phyloP scores from a whole-genome alignment of 306 rosid genomes.

The Castanea crenata region DNA sequence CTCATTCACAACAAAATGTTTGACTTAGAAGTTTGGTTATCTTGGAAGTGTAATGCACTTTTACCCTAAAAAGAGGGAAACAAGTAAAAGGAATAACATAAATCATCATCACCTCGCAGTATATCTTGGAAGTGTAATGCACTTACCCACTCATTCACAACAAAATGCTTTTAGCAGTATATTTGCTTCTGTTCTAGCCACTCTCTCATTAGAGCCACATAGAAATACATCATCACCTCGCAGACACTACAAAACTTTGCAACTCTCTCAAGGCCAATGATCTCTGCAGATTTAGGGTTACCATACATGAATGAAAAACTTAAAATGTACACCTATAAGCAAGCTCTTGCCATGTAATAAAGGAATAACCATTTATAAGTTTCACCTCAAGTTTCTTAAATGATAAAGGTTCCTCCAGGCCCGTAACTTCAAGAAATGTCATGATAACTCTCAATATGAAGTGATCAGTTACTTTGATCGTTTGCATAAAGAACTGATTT shows the following conservation, averaged over 20 bases:
- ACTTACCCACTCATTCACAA: too few species aligned
- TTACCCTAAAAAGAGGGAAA: too few species aligned
- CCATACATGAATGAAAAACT: slow-evolving; percentile 86
- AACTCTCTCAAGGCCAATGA: slow-evolving; percentile 75
- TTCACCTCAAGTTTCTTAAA: slow-evolving; percentile 77
- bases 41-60: too few species aligned
- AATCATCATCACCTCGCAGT: too few species aligned
- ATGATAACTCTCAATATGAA: slow-evolving; percentile 68
- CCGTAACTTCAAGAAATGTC: slow-evolving; percentile 69
- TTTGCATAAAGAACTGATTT: too few species aligned
- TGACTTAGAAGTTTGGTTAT: too few species aligned
- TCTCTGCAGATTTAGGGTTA: slow-evolving; percentile 78
- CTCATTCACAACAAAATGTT: too few species aligned
- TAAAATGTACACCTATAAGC: slow-evolving; percentile 72
- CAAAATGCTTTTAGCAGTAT: slow-evolving; percentile 55
- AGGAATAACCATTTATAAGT: slow-evolving; percentile 66
- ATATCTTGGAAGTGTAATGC: too few species aligned
- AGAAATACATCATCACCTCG: slow-evolving; percentile 98
- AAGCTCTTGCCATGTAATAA: slow-evolving; percentile 81
- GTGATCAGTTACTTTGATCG: too few species aligned
- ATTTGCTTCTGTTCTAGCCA: slow-evolving; percentile 97
- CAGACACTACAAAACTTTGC: slow-evolving; percentile 85
- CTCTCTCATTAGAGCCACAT: slow-evolving; percentile 87
- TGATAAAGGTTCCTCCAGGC: slow-evolving; percentile 55
- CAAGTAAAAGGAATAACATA: too few species aligned